A percentile compares a stretch with the other conserved stretches of the same genome.
phyloP scores from a whole-genome alignment of 345 rosid species.

The Crucihimalaya himalaica region DNA sequence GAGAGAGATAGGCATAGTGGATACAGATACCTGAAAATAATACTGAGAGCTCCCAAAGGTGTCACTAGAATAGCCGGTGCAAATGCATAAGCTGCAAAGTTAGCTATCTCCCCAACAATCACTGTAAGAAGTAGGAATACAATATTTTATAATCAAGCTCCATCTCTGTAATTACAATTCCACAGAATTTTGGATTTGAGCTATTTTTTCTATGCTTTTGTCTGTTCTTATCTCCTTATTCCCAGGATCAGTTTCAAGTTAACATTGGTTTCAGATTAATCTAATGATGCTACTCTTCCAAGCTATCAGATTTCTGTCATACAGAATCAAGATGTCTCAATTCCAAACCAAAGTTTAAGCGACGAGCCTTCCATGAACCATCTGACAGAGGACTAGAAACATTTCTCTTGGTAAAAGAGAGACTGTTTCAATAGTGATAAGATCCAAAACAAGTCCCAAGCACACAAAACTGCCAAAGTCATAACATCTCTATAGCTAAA shows the following conservation, averaged over 20 bases:
- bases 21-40: constrained; percentile 80
- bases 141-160: too few relatives aligned
- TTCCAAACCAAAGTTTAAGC: background rate
- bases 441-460: background rate
- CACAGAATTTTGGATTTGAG: background rate
- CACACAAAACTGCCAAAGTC: background rate
- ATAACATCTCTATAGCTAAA: background rate
- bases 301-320: background rate
- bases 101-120: constrained; percentile 90
- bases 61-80: constrained; percentile 99
- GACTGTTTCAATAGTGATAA: background rate
- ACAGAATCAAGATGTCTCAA: background rate
- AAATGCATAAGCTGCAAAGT: constrained; percentile 93
- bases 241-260: too few relatives aligned
- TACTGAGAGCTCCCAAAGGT: constrained; percentile 93
- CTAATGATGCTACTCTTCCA: background rate
- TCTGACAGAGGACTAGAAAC: too few relatives aligned
- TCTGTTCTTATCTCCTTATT: background rate
- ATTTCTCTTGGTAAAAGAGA: too few relatives aligned
- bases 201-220: background rate
- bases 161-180: too few relatives aligned
- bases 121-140: constrained; percentile 46
- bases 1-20: constrained; percentile 9
- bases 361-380: background rate
- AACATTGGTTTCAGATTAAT: too few relatives aligned